phyloP scores from a whole-genome alignment of 495 filamentous ascomycete species.

The Penicillium antarcticum region DNA sequence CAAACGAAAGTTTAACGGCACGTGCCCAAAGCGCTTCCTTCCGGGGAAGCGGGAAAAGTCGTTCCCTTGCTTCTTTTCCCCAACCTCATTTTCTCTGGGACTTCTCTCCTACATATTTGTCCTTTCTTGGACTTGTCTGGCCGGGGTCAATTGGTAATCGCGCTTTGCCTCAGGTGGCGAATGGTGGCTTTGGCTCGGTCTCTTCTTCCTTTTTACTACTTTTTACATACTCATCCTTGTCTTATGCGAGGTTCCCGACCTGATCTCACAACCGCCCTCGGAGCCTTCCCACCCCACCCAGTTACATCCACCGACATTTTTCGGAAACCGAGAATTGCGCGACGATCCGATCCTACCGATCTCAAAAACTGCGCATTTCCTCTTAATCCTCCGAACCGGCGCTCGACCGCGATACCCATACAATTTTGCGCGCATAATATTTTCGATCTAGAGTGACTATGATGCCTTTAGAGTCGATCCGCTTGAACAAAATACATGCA shows the following conservation, averaged over 20 bases:
- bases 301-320: slow-evolving; percentile 10
- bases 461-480: slow-evolving; percentile 12
- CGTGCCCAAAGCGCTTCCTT: no score
- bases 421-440: slow-evolving; percentile 9
- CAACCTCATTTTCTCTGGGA: no score
- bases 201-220: no score
- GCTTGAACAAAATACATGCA: slow-evolving; percentile 6
- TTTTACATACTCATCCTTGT: no score
- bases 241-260: not conserved
- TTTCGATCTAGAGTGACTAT: not conserved
- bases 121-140: no score
- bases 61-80: no score
- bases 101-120: no score
- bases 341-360: slow-evolving; percentile 1
- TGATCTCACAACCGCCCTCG: not conserved
- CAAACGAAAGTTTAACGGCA: no score
- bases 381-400: not conserved
- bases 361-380: not conserved
- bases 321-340: slow-evolving; percentile 3
- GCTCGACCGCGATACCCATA: not conserved
- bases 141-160: no score
- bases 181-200: no score
- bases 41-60: no score
- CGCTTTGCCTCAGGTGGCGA: no score
- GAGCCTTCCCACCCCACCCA: not conserved